Conservation (phyloP, 371 early-diverging fungal species). For the Syncephalis plumigaleata region DNA sequence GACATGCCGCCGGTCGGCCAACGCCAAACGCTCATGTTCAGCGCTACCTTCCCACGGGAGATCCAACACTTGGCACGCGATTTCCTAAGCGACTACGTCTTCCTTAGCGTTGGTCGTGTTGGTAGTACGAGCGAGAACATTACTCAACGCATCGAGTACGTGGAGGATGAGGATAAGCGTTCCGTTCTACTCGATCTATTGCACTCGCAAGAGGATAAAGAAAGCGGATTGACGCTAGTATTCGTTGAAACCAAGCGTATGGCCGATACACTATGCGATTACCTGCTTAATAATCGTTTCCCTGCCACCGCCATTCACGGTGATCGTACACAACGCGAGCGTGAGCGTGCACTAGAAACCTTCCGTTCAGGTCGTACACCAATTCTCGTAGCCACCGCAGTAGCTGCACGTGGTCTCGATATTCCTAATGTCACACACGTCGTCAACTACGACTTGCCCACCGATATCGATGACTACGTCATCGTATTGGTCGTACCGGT, state of each 20-base stretch:
- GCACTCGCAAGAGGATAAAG: slow-evolving; percentile 34
- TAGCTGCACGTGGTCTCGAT: slow-evolving; percentile 98
- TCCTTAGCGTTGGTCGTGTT: slow-evolving; percentile 87
- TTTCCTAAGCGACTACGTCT: slow-evolving; percentile 85
- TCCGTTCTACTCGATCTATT: slow-evolving; percentile 75
- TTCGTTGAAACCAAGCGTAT: slow-evolving; percentile 98
- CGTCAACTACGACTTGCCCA: slow-evolving; percentile 89
- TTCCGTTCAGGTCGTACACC: slow-evolving; percentile 88
- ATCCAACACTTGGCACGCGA: slow-evolving; percentile 90
- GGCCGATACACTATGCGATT: slow-evolving; percentile 86
- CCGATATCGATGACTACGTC: slow-evolving; percentile 93
- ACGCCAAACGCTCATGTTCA: slow-evolving; percentile 93
- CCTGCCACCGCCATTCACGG: slow-evolving; percentile 95
- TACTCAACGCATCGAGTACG: slow-evolving; percentile 72
- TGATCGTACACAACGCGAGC: slow-evolving; percentile 90
- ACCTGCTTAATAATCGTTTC: slow-evolving; percentile 52
- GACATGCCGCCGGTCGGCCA: slow-evolving; percentile 64
- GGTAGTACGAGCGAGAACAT: slow-evolving; percentile 95
- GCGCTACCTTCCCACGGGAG: slow-evolving; percentile 93
- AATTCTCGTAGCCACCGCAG: slow-evolving; percentile 97
- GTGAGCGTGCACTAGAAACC: slow-evolving; percentile 79
- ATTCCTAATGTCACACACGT: slow-evolving; percentile 82
- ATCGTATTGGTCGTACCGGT: slow-evolving; percentile 98
- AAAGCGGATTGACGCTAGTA: slow-evolving; percentile 71
- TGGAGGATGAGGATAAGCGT: slow-evolving; percentile 71